phyloP scores from a whole-genome alignment of 73 alveolate species.

The Uronychia setigera region DNA sequence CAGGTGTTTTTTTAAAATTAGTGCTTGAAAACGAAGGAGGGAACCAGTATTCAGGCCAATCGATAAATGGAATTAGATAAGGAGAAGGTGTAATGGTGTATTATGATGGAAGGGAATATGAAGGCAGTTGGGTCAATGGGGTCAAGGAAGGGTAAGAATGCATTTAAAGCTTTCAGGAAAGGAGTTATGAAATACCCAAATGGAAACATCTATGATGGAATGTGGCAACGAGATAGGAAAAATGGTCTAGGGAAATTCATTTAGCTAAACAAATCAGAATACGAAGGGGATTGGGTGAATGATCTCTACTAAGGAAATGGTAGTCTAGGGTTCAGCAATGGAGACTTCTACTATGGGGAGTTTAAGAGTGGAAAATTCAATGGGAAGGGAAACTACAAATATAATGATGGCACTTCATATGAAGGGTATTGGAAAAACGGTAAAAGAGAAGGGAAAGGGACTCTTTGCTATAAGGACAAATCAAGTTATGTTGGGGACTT shows the following conservation, averaged over 20 bases:
- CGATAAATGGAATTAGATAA: too few species aligned
- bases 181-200: slow-evolving; percentile 62
- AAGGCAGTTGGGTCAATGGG: too few species aligned
- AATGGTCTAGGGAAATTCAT: slow-evolving; percentile 17
- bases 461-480: slow-evolving; percentile 55
- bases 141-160: too few species aligned
- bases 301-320: slow-evolving; percentile 6
- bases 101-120: too few species aligned
- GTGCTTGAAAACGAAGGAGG: too few species aligned
- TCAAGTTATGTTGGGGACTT: slow-evolving; percentile 35
- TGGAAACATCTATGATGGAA: slow-evolving; percentile 58
- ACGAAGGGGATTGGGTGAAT: background rate
- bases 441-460: slow-evolving; percentile 84
- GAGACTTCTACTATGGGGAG: slow-evolving; percentile 8
- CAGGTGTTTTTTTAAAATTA: too few species aligned
- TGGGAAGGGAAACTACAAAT: slow-evolving; percentile 35
- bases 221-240: too few species aligned
- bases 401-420: slow-evolving; percentile 92
- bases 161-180: too few species aligned
- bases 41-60: too few species aligned
- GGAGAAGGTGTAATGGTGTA: too few species aligned
- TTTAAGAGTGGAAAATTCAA: slow-evolving; percentile 19
- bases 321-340: background rate
- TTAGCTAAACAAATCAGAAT: background rate
- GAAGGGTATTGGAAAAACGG: slow-evolving; percentile 92